Evolutionary conservation across 176 grass and related monocot species (phyloP), one percentile per base, ranked within the genome.

Genomic region (Carex littledalei): DNA sequence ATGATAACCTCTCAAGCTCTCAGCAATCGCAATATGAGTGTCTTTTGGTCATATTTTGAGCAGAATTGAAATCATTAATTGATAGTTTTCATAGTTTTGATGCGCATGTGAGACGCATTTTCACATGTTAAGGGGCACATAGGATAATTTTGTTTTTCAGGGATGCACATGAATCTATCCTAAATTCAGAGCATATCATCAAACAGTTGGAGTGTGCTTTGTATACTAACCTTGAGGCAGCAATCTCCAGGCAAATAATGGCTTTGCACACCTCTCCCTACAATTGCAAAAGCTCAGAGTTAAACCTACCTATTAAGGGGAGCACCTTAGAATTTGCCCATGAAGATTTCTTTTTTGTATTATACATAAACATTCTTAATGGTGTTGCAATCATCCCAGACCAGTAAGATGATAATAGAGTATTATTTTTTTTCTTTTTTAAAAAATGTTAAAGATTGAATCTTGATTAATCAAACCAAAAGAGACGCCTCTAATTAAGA

Each of bases 221-320:
- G 0, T 0, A 58, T 5, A 91, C 87, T 80, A 86, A 99, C 96
- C 89, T 99, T 67, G 93, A 88, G 12, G 96, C 93, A 0, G 93
- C 96, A 59, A 94, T 93, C 89, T 99, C 96, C 32, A 99, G 67
- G 50, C 93, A 95, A 86, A 99, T 95, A 87, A 99, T 95, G 61
- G 93, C 93, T 75, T 99, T 99, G 90, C 91, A 92, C 22, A 99
- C 90, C 86, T 99, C 96, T 2, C 96, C 96, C 96, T 99, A 79
- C 78, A 41, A 67, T 14, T 5, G 50, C 29, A 26, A 21, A 69
- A 54, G 29, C 84, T 65, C 77, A 26, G 39, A 45, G 22, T 54
- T 18, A 20, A 20, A 9, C n/a, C 11, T 8, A 55, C 24, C 13
- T 3, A 49, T 55, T 34, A 56, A 52, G 10, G 52, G 24, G 6